These are phyloP conservation scores for Yamadazyma buinensis DNA, from an alignment of 1,139 yeast species.

Conservation along the genomic window DNA sequence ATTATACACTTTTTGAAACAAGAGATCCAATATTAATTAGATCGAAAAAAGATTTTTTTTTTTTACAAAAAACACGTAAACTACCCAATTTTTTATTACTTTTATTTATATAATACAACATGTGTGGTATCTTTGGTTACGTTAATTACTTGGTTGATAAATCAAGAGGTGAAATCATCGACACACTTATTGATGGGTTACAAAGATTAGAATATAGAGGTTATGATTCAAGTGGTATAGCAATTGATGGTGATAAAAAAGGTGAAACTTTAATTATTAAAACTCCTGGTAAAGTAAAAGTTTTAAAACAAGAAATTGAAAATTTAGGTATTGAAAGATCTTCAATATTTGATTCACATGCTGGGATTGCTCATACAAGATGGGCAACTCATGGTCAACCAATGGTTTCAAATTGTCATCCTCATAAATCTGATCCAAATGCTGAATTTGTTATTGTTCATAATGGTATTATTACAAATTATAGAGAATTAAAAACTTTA, in stretches of 20 bases:
- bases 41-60: too few species aligned
- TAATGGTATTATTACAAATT: conserved; percentile 97
- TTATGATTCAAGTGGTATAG: conserved; percentile 95
- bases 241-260: conserved; percentile 83
- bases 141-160: conserved; percentile 92
- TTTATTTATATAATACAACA: too few species aligned
- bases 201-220: conserved; percentile 96
- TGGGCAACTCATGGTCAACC: conserved; percentile 99
- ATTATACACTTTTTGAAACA: too few species aligned
- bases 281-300: conserved; percentile 89
- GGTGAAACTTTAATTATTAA: conserved; percentile 55
- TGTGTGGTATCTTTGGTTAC: conserved; percentile 96
- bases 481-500: conserved; percentile 82
- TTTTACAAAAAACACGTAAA: too few species aligned
- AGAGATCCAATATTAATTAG: too few species aligned
- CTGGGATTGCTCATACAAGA: conserved; percentile 98
- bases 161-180: conserved; percentile 87
- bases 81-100: too few species aligned
- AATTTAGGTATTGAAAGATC: conserved; percentile 52
- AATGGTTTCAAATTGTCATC: conserved; percentile 82
- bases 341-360: conserved; percentile 75
- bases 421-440: conserved; percentile 81
- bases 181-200: conserved; percentile 85
- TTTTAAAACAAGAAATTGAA: conserved; percentile 67
- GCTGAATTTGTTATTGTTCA: conserved; percentile 92